A percentile compares a stretch with the other conserved stretches of the same genome.
Conservation (phyloP, 2,329 filamentous ascomycete genomes). For the Hortaea werneckii region DNA sequence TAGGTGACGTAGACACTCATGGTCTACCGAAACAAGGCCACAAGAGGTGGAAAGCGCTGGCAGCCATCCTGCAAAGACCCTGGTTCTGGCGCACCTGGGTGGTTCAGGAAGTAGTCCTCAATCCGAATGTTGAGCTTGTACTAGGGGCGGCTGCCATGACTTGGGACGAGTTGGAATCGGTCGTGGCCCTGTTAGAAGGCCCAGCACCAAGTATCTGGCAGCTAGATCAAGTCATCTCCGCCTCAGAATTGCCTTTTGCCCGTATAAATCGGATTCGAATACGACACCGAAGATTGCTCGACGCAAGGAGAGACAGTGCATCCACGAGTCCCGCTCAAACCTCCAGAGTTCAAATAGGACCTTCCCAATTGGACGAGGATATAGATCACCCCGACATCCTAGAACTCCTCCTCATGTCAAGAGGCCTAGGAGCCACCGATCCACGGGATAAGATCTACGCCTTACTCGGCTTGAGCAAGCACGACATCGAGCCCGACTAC, state of each 20-base stretch:
- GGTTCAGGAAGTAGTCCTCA: slow-evolving; percentile 23
- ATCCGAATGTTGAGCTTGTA: slow-evolving; percentile 19
- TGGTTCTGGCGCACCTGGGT: slow-evolving; percentile 24
- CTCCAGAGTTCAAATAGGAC: too few relatives aligned
- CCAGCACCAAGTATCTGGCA: slow-evolving; percentile 15
- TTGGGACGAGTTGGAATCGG: slow-evolving; percentile 19
- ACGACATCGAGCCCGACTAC: slow-evolving; percentile 20
- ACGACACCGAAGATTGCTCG: slow-evolving; percentile 12
- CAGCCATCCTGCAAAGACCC: slow-evolving; percentile 16
- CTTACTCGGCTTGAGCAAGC: slow-evolving; percentile 17
- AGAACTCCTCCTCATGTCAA: slow-evolving; percentile 21
- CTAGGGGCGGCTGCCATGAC: slow-evolving; percentile 15
- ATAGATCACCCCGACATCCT: slow-evolving; percentile 16
- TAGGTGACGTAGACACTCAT: slow-evolving; percentile 12
- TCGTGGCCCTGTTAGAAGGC: slow-evolving; percentile 18
- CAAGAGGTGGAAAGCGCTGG: slow-evolving; percentile 18
- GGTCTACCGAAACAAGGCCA: slow-evolving; percentile 18
- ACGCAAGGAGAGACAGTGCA: not conserved
- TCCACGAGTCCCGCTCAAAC: not conserved
- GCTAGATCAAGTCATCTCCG: slow-evolving; percentile 17
- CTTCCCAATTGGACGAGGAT: not conserved
- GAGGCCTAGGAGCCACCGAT: slow-evolving; percentile 19
- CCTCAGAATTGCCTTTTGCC: slow-evolving; percentile 20
- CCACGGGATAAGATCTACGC: slow-evolving; percentile 22
- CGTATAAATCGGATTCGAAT: slow-evolving; percentile 21